phyloP scores from a whole-genome alignment of 164 flowering plant genomes.

The Tinospora cordifolia region DNA sequence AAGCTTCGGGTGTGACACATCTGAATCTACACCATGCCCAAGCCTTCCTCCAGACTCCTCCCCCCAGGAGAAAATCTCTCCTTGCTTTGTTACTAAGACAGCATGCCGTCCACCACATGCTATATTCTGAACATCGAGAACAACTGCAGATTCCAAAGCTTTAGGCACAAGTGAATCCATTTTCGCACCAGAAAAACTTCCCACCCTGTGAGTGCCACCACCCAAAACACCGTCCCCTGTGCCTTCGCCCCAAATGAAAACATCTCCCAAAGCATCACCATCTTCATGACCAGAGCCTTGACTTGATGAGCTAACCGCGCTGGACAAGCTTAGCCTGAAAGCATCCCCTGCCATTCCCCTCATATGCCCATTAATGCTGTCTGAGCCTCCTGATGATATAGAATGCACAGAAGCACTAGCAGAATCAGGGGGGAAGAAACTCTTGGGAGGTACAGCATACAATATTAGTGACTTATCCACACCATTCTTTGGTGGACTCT shows the following conservation, averaged over 20 bases:
- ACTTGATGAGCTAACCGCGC: conserved; percentile 98
- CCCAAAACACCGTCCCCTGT: conserved; percentile 85
- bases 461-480: conserved; percentile 62
- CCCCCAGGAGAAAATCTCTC: conserved; percentile 97
- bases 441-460: conserved; percentile 78
- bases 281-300: conserved; percentile 99
- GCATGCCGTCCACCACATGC: conserved; percentile 97
- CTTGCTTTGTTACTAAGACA: conserved; percentile 89
- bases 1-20: conserved; percentile 89
- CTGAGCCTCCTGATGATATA: conserved; percentile 87
- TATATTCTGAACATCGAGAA: conserved; percentile 93
- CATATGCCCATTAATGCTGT: conserved; percentile 75
- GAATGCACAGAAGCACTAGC: conserved; percentile 80
- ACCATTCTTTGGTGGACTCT: conserved; percentile 83
- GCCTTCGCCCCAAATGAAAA: conserved; percentile 97
- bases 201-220: conserved; percentile 62
- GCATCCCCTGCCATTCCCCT: conserved; percentile 70
- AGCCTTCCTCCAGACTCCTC: conserved; percentile 96
- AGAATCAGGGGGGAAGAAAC: conserved; percentile 80
- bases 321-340: conserved; percentile 87
- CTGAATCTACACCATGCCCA: conserved; percentile 97
- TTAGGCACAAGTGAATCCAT: conserved; percentile 83
- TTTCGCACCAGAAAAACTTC: conserved; percentile 48
- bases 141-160: conserved; percentile 88
- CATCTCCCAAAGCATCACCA: conserved; percentile 96